Percentiles rank a stretch among this genome's conserved stretches.
phyloP scores from a whole-genome alignment of 179 eudicot species.

The Patellifolia procumbens region DNA sequence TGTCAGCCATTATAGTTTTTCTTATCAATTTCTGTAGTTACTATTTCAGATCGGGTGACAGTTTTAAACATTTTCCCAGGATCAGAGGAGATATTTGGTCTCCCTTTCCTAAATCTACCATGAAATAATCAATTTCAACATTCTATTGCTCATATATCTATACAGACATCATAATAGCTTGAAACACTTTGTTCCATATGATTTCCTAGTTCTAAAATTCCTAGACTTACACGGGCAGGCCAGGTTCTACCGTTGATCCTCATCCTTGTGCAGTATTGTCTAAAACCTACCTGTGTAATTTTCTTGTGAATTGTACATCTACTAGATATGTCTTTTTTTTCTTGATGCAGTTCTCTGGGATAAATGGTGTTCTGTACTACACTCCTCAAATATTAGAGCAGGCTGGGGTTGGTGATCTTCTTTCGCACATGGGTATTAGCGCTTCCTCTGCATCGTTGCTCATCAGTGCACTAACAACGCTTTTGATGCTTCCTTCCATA shows the following conservation, averaged over 20 bases:
- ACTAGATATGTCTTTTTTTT: constrained; percentile 3
- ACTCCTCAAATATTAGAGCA: constrained; percentile 81
- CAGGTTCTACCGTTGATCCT: neutral
- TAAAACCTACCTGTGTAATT: neutral
- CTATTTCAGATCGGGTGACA: neutral
- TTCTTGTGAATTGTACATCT: neutral
- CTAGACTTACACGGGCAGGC: neutral
- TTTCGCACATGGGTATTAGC: constrained; percentile 63
- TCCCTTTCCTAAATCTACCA: neutral
- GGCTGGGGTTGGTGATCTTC: constrained; percentile 72
- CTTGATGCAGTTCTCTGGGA: constrained; percentile 72
- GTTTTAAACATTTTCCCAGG: neutral
- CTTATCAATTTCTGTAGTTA: too few relatives aligned
- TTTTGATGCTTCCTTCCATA: constrained; percentile 76
- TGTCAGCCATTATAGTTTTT: neutral
- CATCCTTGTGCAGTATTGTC: neutral
- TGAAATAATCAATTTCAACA: neutral
- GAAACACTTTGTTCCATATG: neutral
- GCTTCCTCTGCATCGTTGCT: constrained; percentile 65
- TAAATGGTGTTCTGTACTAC: constrained; percentile 79
- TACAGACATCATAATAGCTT: neutral
- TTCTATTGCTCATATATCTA: neutral
- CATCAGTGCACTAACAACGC: constrained; percentile 59
- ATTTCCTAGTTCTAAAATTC: neutral
- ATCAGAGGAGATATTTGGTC: neutral